These are phyloP conservation scores for Pisolithus sp. DNA, from an alignment of 768 basidiomycete species.

Conservation along the genomic window DNA sequence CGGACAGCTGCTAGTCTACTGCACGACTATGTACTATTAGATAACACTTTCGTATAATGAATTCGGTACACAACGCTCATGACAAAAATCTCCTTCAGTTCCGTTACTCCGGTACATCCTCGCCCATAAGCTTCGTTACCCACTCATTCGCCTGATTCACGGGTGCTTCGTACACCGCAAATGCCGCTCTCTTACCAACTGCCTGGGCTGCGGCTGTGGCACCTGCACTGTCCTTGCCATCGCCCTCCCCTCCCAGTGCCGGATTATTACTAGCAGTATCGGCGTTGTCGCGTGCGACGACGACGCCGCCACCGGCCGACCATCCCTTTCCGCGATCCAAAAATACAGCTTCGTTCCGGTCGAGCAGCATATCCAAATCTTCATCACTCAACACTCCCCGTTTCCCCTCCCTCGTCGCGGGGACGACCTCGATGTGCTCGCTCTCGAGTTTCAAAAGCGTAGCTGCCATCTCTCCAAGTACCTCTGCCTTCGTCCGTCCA, in stretches of 20 bases:
- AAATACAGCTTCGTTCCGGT: slow-evolving; percentile 72
- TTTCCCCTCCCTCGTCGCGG: slow-evolving; percentile 58
- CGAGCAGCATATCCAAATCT: slow-evolving; percentile 76
- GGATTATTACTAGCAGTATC: too few relatives aligned
- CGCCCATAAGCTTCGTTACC: slow-evolving; percentile 63
- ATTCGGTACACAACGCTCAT: too few relatives aligned
- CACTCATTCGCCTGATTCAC: slow-evolving; percentile 58
- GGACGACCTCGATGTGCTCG: slow-evolving; percentile 85
- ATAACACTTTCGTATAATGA: not conserved
- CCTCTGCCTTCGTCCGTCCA: slow-evolving; percentile 51
- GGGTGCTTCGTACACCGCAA: slow-evolving; percentile 73
- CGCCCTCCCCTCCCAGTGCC: slow-evolving; percentile 25
- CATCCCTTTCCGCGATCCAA: slow-evolving; percentile 65
- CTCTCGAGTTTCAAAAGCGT: slow-evolving; percentile 74
- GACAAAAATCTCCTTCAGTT: not conserved
- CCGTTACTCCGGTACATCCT: slow-evolving; percentile 21
- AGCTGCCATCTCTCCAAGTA: slow-evolving; percentile 75
- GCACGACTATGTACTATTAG: not conserved
- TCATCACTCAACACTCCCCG: slow-evolving; percentile 71
- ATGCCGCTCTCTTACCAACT: slow-evolving; percentile 43
- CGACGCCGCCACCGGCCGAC: slow-evolving; percentile 28
- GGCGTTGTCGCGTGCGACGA: not conserved
- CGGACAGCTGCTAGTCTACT: too few relatives aligned
- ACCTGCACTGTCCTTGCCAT: slow-evolving; percentile 12
- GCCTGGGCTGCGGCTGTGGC: slow-evolving; percentile 7